Percentiles rank a stretch among this genome's conserved stretches.
phyloP scores from a whole-genome alignment of 768 basidiomycete species.

The Termitomyces sp. region DNA sequence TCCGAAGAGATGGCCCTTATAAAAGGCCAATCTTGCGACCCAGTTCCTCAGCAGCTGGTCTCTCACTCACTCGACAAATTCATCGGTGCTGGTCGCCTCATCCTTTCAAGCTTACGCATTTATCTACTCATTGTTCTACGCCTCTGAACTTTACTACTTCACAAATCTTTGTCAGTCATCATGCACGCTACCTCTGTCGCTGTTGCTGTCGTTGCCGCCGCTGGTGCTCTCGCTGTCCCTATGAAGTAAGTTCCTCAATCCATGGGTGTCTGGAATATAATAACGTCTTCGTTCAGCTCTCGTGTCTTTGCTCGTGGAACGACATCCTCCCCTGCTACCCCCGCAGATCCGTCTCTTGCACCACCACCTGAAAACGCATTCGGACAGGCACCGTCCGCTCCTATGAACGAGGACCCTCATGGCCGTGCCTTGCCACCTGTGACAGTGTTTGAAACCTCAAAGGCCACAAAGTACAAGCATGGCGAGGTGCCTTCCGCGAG shows the following conservation, averaged over 20 bases:
- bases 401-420: background rate
- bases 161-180: background rate
- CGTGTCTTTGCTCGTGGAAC: background rate
- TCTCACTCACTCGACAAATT: background rate
- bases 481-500: background rate
- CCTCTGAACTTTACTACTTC: background rate
- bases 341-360: background rate
- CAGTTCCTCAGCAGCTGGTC: background rate
- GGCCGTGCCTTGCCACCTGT: background rate
- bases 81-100: background rate
- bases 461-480: background rate
- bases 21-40: background rate
- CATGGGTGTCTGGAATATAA: background rate
- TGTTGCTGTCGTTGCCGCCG: background rate
- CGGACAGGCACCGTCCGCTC: background rate
- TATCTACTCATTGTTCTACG: background rate
- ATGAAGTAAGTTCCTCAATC: background rate
- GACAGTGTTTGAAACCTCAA: background rate
- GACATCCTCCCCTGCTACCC: background rate
- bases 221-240: background rate
- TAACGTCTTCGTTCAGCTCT: background rate
- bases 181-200: background rate
- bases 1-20: background rate
- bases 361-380: background rate
- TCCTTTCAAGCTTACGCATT: background rate